Conservation (phyloP, 73 alveolate genomes). For the Durusdinium trenchii region DNA sequence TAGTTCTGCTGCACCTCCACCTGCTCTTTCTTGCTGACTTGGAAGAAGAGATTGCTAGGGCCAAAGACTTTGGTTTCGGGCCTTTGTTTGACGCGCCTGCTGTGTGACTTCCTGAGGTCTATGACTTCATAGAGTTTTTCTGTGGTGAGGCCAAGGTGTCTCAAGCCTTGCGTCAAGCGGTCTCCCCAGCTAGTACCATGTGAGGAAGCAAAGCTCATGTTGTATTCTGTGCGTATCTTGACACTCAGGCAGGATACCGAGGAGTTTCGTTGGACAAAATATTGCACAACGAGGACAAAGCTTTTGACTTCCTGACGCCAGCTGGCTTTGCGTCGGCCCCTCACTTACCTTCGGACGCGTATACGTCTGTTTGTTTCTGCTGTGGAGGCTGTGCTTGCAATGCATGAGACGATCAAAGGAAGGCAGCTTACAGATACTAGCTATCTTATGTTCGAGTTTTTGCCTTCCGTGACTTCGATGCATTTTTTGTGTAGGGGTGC, state of each 20-base stretch:
- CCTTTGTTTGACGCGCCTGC: no score
- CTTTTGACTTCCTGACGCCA: neutral
- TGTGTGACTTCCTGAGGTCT: neutral
- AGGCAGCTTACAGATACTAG: neutral
- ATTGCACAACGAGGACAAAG: neutral
- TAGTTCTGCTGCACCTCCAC: neutral
- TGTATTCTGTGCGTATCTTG: neutral
- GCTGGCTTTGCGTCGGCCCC: slow-evolving; percentile 30
- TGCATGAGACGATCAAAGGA: neutral
- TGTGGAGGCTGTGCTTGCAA: neutral
- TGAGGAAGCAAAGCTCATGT: no score
- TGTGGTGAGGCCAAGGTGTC: neutral
- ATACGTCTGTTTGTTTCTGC: no score
- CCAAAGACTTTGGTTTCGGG: neutral
- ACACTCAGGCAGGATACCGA: neutral
- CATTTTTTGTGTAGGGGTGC: no score
- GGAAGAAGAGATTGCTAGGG: neutral
- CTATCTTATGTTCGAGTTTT: neutral
- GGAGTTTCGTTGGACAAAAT: neutral
- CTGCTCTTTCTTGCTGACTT: neutral
- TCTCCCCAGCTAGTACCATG: no score
- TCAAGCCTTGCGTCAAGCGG: neutral
- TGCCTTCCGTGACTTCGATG: slow-evolving; percentile 33
- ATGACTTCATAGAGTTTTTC: slow-evolving; percentile 14
- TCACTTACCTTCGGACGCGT: neutral